A percentile compares a stretch with the other conserved stretches of the same genome.
Evolutionary conservation across 208 protist species (phyloP).

Genomic region (Leishmania gerbilli): DNA sequence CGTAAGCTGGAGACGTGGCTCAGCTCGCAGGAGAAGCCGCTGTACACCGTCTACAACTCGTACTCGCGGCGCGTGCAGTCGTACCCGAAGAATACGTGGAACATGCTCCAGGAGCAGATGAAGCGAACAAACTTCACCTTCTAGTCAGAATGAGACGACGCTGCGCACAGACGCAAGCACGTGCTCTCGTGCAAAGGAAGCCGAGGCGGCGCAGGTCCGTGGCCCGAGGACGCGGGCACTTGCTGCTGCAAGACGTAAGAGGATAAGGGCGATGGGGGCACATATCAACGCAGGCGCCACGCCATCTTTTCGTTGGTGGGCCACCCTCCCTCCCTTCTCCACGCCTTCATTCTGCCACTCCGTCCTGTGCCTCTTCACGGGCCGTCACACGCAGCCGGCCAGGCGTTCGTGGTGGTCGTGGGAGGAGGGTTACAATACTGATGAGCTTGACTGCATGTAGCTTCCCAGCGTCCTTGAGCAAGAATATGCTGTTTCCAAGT

Average conservation of each 20-base stretch:
- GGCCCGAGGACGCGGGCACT: not conserved
- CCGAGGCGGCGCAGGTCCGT: not conserved
- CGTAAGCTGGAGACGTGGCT: slow-evolving; percentile 86
- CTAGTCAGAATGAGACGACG: not conserved
- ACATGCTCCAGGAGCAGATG: slow-evolving; percentile 59
- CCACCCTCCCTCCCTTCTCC: not conserved
- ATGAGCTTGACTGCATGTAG: not conserved
- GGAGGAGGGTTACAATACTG: not conserved
- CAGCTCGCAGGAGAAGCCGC: slow-evolving; percentile 67
- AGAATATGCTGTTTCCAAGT: not conserved
- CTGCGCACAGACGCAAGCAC: not conserved
- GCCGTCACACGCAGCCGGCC: not conserved
- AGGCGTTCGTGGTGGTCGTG: not conserved
- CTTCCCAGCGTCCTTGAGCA: not conserved
- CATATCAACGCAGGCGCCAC: not conserved
- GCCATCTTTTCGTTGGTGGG: not conserved
- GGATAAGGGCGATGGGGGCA: not conserved
- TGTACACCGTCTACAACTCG: slow-evolving; percentile 92
- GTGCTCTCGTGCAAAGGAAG: not conserved
- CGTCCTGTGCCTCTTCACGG: not conserved
- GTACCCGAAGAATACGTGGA: slow-evolving; percentile 71
- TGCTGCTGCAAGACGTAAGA: not conserved
- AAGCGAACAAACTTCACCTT: slow-evolving; percentile 42
- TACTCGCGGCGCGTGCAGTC: slow-evolving; percentile 88
- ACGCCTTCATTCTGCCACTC: not conserved